A percentile compares a stretch with the other conserved stretches of the same genome.
These are phyloP conservation scores for Taiozyma onychis DNA, from an alignment of 1,139 yeast species.

Conservation along the genomic window DNA sequence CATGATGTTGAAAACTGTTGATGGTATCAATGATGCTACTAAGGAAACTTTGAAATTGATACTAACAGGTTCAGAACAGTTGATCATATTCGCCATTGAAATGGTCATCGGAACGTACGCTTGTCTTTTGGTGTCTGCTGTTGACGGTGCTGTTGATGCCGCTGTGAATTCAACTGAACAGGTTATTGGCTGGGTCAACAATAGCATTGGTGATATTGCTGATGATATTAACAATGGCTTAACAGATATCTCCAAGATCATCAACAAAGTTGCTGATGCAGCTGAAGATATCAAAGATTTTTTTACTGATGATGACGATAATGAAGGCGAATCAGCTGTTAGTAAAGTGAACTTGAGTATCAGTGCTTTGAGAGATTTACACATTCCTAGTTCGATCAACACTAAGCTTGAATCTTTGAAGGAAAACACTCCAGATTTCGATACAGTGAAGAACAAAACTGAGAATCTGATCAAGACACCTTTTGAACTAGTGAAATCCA, in stretches of 20 bases:
- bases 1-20: slow-evolving; percentile 41
- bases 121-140: slow-evolving; percentile 69
- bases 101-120: slow-evolving; percentile 79
- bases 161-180: slow-evolving; percentile 71
- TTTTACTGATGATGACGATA: slow-evolving; percentile 44
- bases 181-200: slow-evolving; percentile 54
- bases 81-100: slow-evolving; percentile 63
- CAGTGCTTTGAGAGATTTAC: slow-evolving; percentile 45
- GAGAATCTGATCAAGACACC: slow-evolving; percentile 43
- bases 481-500: slow-evolving; percentile 43
- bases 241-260: slow-evolving; percentile 42
- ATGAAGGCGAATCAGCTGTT: slow-evolving; percentile 28
- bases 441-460: slow-evolving; percentile 46
- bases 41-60: slow-evolving; percentile 35
- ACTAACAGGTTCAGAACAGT: slow-evolving; percentile 50
- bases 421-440: slow-evolving; percentile 51
- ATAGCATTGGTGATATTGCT: slow-evolving; percentile 48
- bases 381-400: slow-evolving; percentile 60
- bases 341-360: slow-evolving; percentile 55
- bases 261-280: slow-evolving; percentile 45
- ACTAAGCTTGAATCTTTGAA: slow-evolving; percentile 42
- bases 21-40: slow-evolving; percentile 41
- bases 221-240: slow-evolving; percentile 60
- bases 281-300: slow-evolving; percentile 45
- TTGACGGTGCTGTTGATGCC: slow-evolving; percentile 65